Evolutionary conservation across 352 stramenopile genomes (phyloP), one percentile per base, ranked within the genome.

Genomic region (Phytophthora lateralis): DNA sequence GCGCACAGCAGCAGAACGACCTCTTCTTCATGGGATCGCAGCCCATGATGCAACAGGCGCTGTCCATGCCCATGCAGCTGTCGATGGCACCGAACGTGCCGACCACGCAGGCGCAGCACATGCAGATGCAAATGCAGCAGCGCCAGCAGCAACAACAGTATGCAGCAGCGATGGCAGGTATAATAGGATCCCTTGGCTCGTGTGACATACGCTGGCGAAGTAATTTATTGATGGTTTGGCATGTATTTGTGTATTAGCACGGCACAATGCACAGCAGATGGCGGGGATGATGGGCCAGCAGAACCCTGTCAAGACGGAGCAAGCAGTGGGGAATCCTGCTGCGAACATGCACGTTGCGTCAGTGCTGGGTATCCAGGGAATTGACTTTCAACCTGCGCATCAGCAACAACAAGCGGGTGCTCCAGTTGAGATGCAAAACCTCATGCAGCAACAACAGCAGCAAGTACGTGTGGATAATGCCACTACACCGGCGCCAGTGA

Each of bases 81-180:
- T 61, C 70, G 24, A 69, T 82, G 62, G 46, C 60, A 17, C 50
- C 58, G 8, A 68, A n/a, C 41, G 49, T 67, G 8, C 60, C 64
- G 2, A 58, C 56, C 14, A 46, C 71, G 12, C 69, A 76, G 60
- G 50, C 49, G 10, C 62, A 76, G 34, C 44, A 69, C 35, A 65
- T 68, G 14, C 75, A 75, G 17, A 71, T 74, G 43, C 69, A 80
- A 42, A 54, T 80, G 20, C 71, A 78, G 60, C 69, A 76, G 21
- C 57, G 71, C 30, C 63, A 75, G 39, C 66, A 78, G 35, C 66
- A 74, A 21, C 65, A 71, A 37, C 59, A 74, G 32, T 78, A 71
- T 43, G 69, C 71, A 18, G 61, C 52, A 27, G 45, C 65, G 3
- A 70, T 83, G 61, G 57, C 67, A 48, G 69, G 69, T 66, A n/a